Base-by-base conservation (phyloP, 164 flowering plant genomes). In the Nymphaea thermarum region DNA sequence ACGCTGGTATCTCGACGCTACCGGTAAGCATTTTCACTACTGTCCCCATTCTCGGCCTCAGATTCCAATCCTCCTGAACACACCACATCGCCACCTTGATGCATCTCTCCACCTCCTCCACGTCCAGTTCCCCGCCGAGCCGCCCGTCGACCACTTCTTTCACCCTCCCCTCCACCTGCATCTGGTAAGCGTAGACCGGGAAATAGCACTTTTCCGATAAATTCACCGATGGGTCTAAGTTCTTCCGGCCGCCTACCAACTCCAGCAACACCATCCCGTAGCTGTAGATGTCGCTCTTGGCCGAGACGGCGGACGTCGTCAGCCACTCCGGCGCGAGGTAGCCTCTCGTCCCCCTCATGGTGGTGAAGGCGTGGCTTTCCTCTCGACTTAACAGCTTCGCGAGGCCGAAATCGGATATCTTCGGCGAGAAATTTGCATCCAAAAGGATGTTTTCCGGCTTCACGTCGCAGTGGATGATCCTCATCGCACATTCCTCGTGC, bases 51-150 rank as follows among this genome's bases (percentile, higher is more conserved):
- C 8, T n/a, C 25, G 63, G 63, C 63, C 63, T 11, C 11, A 61
- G 36, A n/a, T 6, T 36, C 42, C 36, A 36, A 36, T 61, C 63
- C 42, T 61, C 63, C 42, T 61, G 63, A 61, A 61, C 42, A 61
- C 63, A 61, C 63, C 4, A 61, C 63, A 61, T n/a, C 42, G 36
- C 63, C 63, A 61, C 63, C 63, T n/a, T 61, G 8, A 61, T n/a
- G 36, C 25, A n/a, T n/a, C 63, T 61, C 42, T 2, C 63, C 25
- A 61, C 63, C 63, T 61, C 36, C 5, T 11, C 42, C 42, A 61
- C 36, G 42, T 5, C 63, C 25, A 6, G 5, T 3, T n/a, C 36
- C 42, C 6, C 63, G 15, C 2, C 3, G 2, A n/a, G 7, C 6
- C 42, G 6, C 16, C n/a, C 63, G 7, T 61, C 63, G 8, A 61